Percentiles rank a stretch among this genome's conserved stretches.
These are phyloP conservation scores for Mycena galericulata DNA, from an alignment of 768 basidiomycete genomes.

Conservation along the genomic window DNA sequence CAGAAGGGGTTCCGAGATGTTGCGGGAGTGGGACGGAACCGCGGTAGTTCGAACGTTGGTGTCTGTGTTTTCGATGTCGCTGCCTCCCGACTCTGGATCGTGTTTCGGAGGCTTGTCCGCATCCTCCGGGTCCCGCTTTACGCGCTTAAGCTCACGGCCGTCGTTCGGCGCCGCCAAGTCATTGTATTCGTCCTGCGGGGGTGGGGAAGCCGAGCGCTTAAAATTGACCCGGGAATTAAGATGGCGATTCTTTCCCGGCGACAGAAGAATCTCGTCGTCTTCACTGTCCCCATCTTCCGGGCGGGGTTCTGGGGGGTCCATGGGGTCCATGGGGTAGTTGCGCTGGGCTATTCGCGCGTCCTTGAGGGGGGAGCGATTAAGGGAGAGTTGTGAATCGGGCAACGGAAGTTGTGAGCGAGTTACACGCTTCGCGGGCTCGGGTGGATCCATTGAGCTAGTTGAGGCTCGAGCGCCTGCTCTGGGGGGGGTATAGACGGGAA, in stretches of 20 bases:
- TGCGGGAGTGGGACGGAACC: constrained; percentile 46
- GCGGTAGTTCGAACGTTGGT: constrained; percentile 28
- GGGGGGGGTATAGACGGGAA: neutral
- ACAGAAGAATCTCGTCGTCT: constrained; percentile 63
- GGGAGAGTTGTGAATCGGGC: constrained; percentile 59
- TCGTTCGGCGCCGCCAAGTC: constrained; percentile 13
- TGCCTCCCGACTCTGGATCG: constrained; percentile 16
- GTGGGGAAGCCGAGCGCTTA: constrained; percentile 55
- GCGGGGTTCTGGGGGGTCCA: constrained; percentile 24
- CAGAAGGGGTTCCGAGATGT: constrained; percentile 49
- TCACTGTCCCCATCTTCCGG: constrained; percentile 45
- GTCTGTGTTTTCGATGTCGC: constrained; percentile 31
- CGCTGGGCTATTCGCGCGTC: constrained; percentile 56
- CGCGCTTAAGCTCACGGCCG: constrained; percentile 28
- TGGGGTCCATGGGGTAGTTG: constrained; percentile 37
- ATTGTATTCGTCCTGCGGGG: constrained; percentile 32
- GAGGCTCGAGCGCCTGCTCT: neutral
- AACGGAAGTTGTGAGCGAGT: constrained; percentile 67
- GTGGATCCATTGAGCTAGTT: constrained; percentile 30
- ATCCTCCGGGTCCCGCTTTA: constrained; percentile 29
- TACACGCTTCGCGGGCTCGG: constrained; percentile 49
- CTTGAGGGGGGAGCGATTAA: constrained; percentile 64
- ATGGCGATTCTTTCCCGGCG: constrained; percentile 50
- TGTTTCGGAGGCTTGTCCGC: constrained; percentile 8
- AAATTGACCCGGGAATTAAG: constrained; percentile 35